Evolutionary conservation across 345 rosid genomes (phyloP).

Genomic region (Linum trigynum): DNA sequence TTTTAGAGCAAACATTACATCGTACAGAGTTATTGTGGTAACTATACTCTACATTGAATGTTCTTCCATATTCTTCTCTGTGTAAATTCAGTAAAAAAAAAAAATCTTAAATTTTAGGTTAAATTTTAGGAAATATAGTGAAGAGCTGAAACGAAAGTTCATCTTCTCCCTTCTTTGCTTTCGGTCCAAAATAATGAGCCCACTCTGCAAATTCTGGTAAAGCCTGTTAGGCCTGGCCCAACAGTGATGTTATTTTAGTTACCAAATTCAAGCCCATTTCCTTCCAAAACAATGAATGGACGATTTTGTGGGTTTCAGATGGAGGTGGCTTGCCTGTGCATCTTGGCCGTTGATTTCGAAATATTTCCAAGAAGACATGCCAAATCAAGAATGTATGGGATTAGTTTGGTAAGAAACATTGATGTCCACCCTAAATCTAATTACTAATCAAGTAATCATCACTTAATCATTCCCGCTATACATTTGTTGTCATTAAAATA

Average conservation of each 20-base stretch:
- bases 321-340: slow-evolving; percentile 69
- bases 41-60: not conserved
- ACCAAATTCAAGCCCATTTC: slow-evolving; percentile 7
- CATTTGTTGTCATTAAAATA: too few species aligned
- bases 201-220: too few species aligned
- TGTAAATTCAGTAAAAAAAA: too few species aligned
- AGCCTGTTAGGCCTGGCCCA: not conserved
- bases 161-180: too few species aligned
- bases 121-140: too few species aligned
- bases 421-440: too few species aligned
- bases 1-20: slow-evolving; percentile 43
- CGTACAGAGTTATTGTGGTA: slow-evolving; percentile 66
- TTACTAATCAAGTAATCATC: not conserved
- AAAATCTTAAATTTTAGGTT: too few species aligned
- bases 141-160: too few species aligned
- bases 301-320: slow-evolving; percentile 39
- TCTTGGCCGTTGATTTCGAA: slow-evolving; percentile 86
- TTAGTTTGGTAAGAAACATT: slow-evolving; percentile 53
- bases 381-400: slow-evolving; percentile 78
- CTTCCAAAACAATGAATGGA: slow-evolving; percentile 1
- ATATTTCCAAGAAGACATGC: slow-evolving; percentile 82
- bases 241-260: slow-evolving; percentile 3
- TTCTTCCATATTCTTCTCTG: too few species aligned
- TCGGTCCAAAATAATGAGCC: too few species aligned
- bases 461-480: too few species aligned